These are phyloP conservation scores for Hypoxylon sp. DNA, from an alignment of 2,329 filamentous ascomycete species.

Conservation along the genomic window DNA sequence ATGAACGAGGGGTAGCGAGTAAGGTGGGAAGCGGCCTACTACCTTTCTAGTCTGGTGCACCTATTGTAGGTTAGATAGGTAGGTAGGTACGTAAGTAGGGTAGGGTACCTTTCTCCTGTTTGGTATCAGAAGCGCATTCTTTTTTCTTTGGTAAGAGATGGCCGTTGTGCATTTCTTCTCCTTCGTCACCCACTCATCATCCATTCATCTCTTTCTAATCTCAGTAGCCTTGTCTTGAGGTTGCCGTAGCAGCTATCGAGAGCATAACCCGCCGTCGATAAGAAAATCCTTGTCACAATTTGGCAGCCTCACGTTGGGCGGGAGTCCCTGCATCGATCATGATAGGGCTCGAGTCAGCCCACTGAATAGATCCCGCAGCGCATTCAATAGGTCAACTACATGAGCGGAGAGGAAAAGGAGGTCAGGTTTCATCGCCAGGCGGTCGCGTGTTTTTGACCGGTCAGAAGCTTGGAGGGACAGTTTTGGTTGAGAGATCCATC, in stretches of 20 bases:
- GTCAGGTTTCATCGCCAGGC: constrained; percentile 5
- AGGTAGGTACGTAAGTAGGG: constrained; percentile 4
- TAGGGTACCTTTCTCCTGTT: not conserved
- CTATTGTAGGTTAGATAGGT: too few relatives aligned
- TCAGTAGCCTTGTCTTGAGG: constrained; percentile 6
- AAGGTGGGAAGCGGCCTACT: constrained; percentile 13
- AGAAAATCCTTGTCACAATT: constrained; percentile 9
- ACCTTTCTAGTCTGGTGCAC: not conserved
- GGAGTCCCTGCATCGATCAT: constrained; percentile 29
- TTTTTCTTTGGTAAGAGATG: constrained; percentile 31
- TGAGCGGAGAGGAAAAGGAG: constrained; percentile 11
- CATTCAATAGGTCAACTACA: constrained; percentile 27
- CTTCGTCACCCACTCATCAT: constrained; percentile 25
- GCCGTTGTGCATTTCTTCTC: constrained; percentile 22
- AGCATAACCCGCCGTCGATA: constrained; percentile 5
- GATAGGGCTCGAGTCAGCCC: constrained; percentile 16
- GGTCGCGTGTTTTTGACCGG: constrained; percentile 12
- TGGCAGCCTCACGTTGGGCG: not conserved
- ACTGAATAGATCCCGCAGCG: constrained; percentile 22
- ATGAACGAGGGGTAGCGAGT: constrained; percentile 35
- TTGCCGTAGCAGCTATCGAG: constrained; percentile 7
- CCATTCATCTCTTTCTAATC: constrained; percentile 10
- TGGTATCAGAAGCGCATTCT: constrained; percentile 18
- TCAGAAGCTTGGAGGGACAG: not conserved
- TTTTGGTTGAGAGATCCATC: not conserved